phyloP scores from a whole-genome alignment of 2,329 filamentous ascomycete genomes.

The Pseudogymnoascus sp. region DNA sequence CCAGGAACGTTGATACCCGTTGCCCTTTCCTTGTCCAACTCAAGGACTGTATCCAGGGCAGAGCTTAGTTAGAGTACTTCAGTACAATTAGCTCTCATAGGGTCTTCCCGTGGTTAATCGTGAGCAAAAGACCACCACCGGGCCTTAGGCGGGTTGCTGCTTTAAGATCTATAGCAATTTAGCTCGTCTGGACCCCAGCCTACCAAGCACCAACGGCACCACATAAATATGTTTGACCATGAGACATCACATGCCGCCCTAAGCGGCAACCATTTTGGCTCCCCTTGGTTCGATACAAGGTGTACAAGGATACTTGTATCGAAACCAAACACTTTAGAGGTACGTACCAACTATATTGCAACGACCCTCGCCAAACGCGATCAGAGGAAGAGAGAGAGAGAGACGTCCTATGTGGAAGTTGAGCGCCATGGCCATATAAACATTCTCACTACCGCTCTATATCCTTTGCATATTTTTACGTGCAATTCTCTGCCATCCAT shows the following conservation, averaged over 20 bases:
- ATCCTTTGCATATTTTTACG: slow-evolving; percentile 7
- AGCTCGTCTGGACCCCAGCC: not conserved
- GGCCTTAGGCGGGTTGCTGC: not conserved
- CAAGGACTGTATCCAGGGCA: slow-evolving; percentile 3
- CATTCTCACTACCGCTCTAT: not conserved
- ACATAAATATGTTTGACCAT: not conserved
- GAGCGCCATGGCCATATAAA: not conserved
- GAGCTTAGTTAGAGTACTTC: not conserved
- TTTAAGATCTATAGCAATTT: not conserved
- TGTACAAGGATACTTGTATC: not conserved
- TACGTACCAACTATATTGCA: slow-evolving; percentile 4
- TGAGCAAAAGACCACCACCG: slow-evolving; percentile 3
- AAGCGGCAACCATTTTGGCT: not conserved
- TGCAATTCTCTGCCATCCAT: slow-evolving; percentile 19
- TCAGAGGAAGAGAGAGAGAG: not conserved
- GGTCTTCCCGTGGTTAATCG: slow-evolving; percentile 5
- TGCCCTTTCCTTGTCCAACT: not conserved
- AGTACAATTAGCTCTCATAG: slow-evolving; percentile 3
- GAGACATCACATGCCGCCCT: not conserved
- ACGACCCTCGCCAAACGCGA: not conserved
- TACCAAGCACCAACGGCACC: not conserved
- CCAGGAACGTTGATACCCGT: not conserved
- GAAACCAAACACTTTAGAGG: not conserved
- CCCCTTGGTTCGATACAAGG: not conserved
- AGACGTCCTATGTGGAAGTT: not conserved